Base-by-base conservation (phyloP, 768 basidiomycete genomes). In the Pleurotus eryngii region DNA sequence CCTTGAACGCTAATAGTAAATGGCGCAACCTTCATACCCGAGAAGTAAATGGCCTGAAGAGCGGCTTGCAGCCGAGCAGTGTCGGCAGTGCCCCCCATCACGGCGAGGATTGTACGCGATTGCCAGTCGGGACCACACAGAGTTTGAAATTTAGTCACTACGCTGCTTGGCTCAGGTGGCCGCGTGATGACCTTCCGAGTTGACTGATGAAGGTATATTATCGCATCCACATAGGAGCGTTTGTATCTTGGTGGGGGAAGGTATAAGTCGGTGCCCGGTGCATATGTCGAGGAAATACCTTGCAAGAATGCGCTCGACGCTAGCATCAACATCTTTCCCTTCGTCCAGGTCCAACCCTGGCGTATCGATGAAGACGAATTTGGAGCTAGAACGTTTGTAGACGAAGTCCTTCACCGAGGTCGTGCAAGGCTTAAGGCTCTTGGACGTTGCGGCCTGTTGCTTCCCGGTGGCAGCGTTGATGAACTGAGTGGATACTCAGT, bases 291-390 rank as follows among this genome's bases (percentile, higher is more conserved):
- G 30, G 30, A 35, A 35, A 35, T 35, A 49, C 47, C 6, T 22
- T n/a, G 17, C 15, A 27, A 49, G 47, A 27, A 49, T 26, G 27
- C 11, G 15, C 3, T 3, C 26, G n/a, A 27, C 27, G 15, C 17
- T 4, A 50, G 49, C 49, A 22, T 12, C 15, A 27, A 35, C 30
- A 35, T 35, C 30, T 3, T 35, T 35, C 30, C 30, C 30, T 35
- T 35, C 49, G 15, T 50, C 26, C 3, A 30, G 26, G 22, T 50
- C 49, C 15, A 50, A 37, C 11, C 49, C 49, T 22, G 49, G 49
- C n/a, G 49, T 50, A 35, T 50, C 49, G 27, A 50, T 37, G 49
- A 50, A 50, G 4, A 17, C 49, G 22, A 50, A 27, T 35, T 50
- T 50, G 30, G 17, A 37, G 30, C 27, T 20, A 50, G 17, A 27